Percentiles rank a stretch among this genome's conserved stretches.
Evolutionary conservation across 2,329 filamentous ascomycete species (phyloP).

Genomic region (Pseudogymnoascus sp.): DNA sequence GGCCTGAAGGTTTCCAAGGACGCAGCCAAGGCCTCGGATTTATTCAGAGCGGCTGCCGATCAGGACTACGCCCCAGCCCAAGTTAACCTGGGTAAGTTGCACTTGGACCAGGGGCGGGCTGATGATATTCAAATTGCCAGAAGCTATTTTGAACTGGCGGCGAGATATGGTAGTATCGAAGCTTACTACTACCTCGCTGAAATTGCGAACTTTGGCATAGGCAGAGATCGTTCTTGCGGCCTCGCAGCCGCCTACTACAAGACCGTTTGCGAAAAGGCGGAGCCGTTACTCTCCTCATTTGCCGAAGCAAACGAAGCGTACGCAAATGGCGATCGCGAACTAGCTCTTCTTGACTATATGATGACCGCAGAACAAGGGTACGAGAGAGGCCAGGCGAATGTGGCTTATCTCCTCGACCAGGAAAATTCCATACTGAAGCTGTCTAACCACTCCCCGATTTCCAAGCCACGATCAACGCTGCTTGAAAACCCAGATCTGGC

Average conservation of each 20-base stretch:
- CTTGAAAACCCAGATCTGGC: slow-evolving; percentile 45
- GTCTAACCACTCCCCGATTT: slow-evolving; percentile 26
- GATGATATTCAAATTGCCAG: slow-evolving; percentile 41
- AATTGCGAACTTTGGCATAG: slow-evolving; percentile 56
- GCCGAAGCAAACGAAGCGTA: slow-evolving; percentile 59
- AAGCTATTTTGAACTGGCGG: slow-evolving; percentile 62
- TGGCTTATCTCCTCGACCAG: slow-evolving; percentile 62
- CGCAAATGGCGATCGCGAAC: slow-evolving; percentile 52
- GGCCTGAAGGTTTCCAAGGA: slow-evolving; percentile 57
- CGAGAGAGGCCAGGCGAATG: slow-evolving; percentile 62
- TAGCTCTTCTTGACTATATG: slow-evolving; percentile 57
- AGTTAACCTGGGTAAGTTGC: slow-evolving; percentile 57
- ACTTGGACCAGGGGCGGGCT: slow-evolving; percentile 55
- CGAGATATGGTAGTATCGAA: slow-evolving; percentile 60
- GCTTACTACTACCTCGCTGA: slow-evolving; percentile 67
- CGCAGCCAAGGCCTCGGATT: slow-evolving; percentile 51
- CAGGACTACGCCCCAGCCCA: slow-evolving; percentile 59
- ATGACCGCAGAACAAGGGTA: slow-evolving; percentile 70
- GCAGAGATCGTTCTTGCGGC: slow-evolving; percentile 56
- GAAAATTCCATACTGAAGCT: slow-evolving; percentile 45
- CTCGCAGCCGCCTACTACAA: slow-evolving; percentile 62
- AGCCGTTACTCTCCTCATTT: slow-evolving; percentile 51
- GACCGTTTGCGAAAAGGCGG: slow-evolving; percentile 48
- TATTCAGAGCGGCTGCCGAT: slow-evolving; percentile 58
- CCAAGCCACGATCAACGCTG: slow-evolving; percentile 32